phyloP scores from a whole-genome alignment of 176 grass and related monocot species.

The Eragrostis curvula region DNA sequence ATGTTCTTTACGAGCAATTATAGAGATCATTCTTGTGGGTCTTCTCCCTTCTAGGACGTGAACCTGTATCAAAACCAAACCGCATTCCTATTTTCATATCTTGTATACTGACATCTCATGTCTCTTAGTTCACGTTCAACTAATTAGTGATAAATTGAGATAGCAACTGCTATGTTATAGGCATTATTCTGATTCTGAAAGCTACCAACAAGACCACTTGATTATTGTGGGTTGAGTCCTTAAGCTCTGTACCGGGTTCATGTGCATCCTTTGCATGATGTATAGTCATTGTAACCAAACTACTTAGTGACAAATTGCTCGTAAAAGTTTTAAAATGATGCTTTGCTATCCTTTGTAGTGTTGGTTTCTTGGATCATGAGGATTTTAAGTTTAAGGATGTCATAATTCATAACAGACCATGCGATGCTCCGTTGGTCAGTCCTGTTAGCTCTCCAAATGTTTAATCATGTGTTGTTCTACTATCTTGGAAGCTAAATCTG shows the following conservation, averaged over 20 bases:
- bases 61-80: conserved; percentile 13
- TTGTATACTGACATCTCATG: neutral
- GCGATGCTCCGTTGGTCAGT: neutral
- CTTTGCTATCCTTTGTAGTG: neutral
- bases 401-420: neutral
- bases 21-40: conserved; percentile 17
- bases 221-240: conserved; percentile 10
- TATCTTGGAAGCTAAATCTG: conserved; percentile 11
- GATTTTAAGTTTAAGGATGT: neutral
- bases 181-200: no score
- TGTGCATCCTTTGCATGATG: neutral
- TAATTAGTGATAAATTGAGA: no score
- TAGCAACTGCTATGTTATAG: neutral
- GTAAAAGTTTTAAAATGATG: neutral
- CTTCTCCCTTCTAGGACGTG: neutral
- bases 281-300: neutral
- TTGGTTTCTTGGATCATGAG: neutral
- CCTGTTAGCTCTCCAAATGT: conserved; percentile 5
- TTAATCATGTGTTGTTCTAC: conserved; percentile 9
- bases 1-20: conserved; percentile 16
- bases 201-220: neutral
- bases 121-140: neutral
- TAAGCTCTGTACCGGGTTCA: neutral
- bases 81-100: conserved; percentile 11
- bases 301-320: conserved; percentile 4